phyloP scores from a whole-genome alignment of 352 stramenopile species.

The Phytophthora agathidicida region DNA sequence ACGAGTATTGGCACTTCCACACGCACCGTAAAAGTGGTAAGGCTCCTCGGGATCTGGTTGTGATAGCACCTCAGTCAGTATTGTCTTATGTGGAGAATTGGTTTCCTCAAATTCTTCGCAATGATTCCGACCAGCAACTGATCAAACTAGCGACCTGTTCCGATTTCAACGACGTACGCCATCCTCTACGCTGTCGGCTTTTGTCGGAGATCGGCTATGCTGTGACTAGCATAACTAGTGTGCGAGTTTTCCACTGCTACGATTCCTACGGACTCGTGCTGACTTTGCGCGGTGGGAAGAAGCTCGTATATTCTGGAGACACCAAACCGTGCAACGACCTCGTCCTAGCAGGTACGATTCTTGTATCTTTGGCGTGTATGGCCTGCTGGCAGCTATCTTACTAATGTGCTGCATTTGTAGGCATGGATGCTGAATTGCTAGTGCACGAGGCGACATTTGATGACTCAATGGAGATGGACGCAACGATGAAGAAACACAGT shows the following conservation, averaged over 20 bases:
- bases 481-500: slow-evolving; percentile 92
- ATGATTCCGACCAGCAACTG: slow-evolving; percentile 11
- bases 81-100: slow-evolving; percentile 62
- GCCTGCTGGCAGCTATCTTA: no score
- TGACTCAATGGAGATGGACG: slow-evolving; percentile 94
- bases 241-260: slow-evolving; percentile 84
- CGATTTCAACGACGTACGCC: slow-evolving; percentile 53
- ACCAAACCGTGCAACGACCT: slow-evolving; percentile 90
- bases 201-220: slow-evolving; percentile 37
- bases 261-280: slow-evolving; percentile 82
- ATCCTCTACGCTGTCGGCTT: slow-evolving; percentile 34
- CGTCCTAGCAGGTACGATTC: slow-evolving; percentile 41
- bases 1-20: slow-evolving; percentile 52
- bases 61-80: slow-evolving; percentile 63
- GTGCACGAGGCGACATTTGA: slow-evolving; percentile 99
- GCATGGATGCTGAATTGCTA: slow-evolving; percentile 76
- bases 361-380: neutral
- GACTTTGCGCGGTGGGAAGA: slow-evolving; percentile 46
- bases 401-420: slow-evolving; percentile 14
- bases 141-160: slow-evolving; percentile 53
- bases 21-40: slow-evolving; percentile 3
- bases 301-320: slow-evolving; percentile 93
- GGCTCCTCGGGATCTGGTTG: slow-evolving; percentile 22
- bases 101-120: slow-evolving; percentile 31
- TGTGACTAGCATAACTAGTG: slow-evolving; percentile 50